phyloP scores from a whole-genome alignment of 2,329 filamentous ascomycete genomes.

The Fusarium bactridioides region DNA sequence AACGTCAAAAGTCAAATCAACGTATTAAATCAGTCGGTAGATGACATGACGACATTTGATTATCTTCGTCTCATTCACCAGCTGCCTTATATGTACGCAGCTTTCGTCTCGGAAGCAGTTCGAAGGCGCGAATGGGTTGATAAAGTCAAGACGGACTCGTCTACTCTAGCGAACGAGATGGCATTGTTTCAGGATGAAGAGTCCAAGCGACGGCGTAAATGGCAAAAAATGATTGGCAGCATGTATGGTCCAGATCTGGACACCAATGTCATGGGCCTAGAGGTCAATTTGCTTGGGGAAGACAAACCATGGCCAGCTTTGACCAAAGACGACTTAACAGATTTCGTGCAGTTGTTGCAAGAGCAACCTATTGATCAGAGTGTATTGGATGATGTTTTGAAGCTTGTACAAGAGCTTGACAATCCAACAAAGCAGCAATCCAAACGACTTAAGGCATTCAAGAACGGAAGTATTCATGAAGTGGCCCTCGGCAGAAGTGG shows the following conservation, averaged over 20 bases:
- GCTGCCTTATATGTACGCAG: constrained; percentile 88
- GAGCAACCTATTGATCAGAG: constrained; percentile 70
- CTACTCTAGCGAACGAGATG: constrained; percentile 90
- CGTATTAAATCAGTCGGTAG: constrained; percentile 74
- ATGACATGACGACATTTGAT: constrained; percentile 82
- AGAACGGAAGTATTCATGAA: constrained; percentile 94
- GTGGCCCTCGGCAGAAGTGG: constrained; percentile 87
- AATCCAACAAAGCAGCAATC: constrained; percentile 85
- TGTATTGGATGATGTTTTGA: constrained; percentile 75
- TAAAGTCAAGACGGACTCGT: constrained; percentile 87
- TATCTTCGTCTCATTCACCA: constrained; percentile 81
- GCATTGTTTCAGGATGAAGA: constrained; percentile 93
- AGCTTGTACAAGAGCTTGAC: constrained; percentile 80
- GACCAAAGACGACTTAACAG: constrained; percentile 76
- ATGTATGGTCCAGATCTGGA: constrained; percentile 75
- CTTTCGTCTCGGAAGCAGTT: constrained; percentile 85
- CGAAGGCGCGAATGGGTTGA: constrained; percentile 89
- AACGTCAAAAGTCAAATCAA: constrained; percentile 77
- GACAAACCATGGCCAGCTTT: constrained; percentile 82
- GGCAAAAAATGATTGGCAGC: constrained; percentile 85
- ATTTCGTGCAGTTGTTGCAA: constrained; percentile 73
- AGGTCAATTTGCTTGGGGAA: constrained; percentile 84
- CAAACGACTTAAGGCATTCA: constrained; percentile 90
- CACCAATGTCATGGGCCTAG: constrained; percentile 76
- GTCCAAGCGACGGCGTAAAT: constrained; percentile 84